A percentile compares a stretch with the other conserved stretches of the same genome.
These are phyloP conservation scores for Mycena sanguinolenta DNA, from an alignment of 768 basidiomycete species.

Conservation along the genomic window DNA sequence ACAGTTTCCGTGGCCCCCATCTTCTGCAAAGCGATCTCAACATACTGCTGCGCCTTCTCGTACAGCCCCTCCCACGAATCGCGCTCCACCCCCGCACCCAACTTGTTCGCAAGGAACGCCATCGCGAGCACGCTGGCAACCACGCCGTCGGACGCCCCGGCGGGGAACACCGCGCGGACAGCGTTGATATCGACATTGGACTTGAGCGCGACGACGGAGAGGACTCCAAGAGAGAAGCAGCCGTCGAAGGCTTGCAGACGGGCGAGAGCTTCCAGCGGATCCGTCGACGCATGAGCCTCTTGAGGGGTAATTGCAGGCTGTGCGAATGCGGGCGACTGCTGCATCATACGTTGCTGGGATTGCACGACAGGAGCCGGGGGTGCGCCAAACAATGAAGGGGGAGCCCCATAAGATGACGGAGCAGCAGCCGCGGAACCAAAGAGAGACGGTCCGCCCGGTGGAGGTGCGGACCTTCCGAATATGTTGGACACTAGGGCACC, in stretches of 20 bases:
- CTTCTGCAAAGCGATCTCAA: slow-evolving; percentile 14
- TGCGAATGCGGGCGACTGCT: neutral
- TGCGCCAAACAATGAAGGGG: too few relatives aligned
- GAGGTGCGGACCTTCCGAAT: too few relatives aligned
- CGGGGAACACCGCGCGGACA: slow-evolving; percentile 13
- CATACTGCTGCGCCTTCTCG: slow-evolving; percentile 28
- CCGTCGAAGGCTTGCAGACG: slow-evolving; percentile 35
- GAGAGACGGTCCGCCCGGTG: too few relatives aligned
- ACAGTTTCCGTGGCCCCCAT: slow-evolving; percentile 7
- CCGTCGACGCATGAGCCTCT: neutral
- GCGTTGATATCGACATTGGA: neutral
- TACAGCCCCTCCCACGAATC: slow-evolving; percentile 33
- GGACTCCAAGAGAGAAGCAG: slow-evolving; percentile 25
- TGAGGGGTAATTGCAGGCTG: too few relatives aligned
- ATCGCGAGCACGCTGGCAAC: slow-evolving; percentile 29
- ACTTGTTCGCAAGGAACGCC: slow-evolving; percentile 27
- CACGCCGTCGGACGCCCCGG: slow-evolving; percentile 9
- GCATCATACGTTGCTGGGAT: neutral
- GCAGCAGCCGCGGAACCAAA: neutral
- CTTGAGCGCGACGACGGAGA: slow-evolving; percentile 22
- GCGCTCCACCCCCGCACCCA: slow-evolving; percentile 13
- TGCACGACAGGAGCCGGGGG: neutral
- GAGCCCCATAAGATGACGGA: too few relatives aligned
- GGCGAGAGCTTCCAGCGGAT: slow-evolving; percentile 33
- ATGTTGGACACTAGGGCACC: too few relatives aligned